Base-by-base conservation (phyloP, 345 rosid genomes). In the Hibiscus trionum region DNA sequence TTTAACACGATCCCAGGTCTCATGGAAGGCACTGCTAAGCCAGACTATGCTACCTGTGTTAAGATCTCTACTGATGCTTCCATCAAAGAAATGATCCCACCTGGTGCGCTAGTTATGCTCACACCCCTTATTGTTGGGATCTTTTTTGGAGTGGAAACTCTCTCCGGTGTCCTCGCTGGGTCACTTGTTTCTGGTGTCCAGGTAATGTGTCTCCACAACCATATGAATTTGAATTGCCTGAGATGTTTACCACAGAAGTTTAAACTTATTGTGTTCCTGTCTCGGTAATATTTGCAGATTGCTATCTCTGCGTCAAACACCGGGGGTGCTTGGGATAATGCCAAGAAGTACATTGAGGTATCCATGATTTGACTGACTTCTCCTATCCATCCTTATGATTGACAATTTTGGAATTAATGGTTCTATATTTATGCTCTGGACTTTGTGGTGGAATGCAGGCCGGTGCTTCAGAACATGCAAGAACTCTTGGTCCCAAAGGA, bases 301-400 rank as follows among this genome's bases (percentile, higher is more conserved):
- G 98, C 98, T 46, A 90, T 93, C 74, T 93, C 98, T 65, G 96
- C 98, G 47, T 94, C 98, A 26, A 94, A 94, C 88, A 94, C 96
- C 19, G 97, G 97, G 33, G 97, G 98, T 29, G 98, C 98, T 16
- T 93, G 97, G 98, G 98, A 93, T 74, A 94, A 94, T 67, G 98
- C 98, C 83, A 91, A 91, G 88, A 94, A 94, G 78, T 94, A 91
- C 73, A 94, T 91, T 15, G 95, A 94, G 98, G 96, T 88, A 86
- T 4, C 17, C 3, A 1, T 26, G 24, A 44, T 26, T 46, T 47
- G 35, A 47, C 17, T 2, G 21, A 46, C 35, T 66, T 64, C 52
- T 69, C 39, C 16, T 39, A 69, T 44, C 24, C 15, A 50, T 37
- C 55, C 42, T 8, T 27, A 50, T 9, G 26, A 7, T 64, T 46